These are phyloP conservation scores for Aureobasidium melanogenum DNA, from an alignment of 2,329 filamentous ascomycete genomes.

Conservation along the genomic window DNA sequence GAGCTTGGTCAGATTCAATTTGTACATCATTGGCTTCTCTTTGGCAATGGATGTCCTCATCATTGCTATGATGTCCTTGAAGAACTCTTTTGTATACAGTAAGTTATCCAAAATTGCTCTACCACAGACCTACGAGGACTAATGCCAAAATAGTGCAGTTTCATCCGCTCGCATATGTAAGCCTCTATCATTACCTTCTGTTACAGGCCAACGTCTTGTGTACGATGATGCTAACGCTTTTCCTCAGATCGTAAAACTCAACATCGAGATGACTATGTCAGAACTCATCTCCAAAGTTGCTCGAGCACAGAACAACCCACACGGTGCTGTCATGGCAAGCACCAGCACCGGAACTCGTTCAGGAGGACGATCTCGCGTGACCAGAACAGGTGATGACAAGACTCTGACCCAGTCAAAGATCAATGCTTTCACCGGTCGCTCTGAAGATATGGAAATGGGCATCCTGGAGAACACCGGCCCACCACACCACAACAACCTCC, in stretches of 20 bases:
- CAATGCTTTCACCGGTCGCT: neutral
- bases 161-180: constrained; percentile 38
- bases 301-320: neutral
- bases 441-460: constrained; percentile 8
- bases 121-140: neutral
- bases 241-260: constrained; percentile 34
- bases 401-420: constrained; percentile 4
- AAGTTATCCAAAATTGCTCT: neutral
- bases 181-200: neutral
- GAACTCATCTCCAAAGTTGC: constrained; percentile 38
- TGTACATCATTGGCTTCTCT: constrained; percentile 41
- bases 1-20: constrained; percentile 42
- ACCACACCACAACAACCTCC: neutral
- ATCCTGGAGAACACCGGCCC: constrained; percentile 2
- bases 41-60: constrained; percentile 42
- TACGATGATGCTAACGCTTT: neutral
- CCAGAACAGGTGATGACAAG: constrained; percentile 2
- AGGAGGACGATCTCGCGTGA: neutral
- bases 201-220: neutral
- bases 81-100: constrained; percentile 36
- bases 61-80: constrained; percentile 39
- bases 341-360: neutral
- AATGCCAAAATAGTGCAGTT: constrained; percentile 24
- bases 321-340: neutral
- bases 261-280: constrained; percentile 46